Evolutionary conservation across 371 early-diverging fungal genomes (phyloP).

Genomic region (Sporodiniella umbellata): DNA sequence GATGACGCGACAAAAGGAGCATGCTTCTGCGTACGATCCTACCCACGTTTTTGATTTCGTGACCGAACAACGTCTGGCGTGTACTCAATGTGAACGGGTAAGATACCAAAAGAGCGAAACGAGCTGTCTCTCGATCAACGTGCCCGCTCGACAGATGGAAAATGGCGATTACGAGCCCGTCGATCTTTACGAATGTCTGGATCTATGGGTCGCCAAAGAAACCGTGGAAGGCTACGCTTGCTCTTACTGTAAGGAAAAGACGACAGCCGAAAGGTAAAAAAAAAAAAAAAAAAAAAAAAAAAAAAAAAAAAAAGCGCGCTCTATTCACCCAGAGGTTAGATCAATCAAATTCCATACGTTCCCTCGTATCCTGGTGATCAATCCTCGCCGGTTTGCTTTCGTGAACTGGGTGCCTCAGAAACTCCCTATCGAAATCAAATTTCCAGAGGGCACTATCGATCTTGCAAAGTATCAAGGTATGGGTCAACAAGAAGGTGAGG

Average conservation of each 20-base stretch:
- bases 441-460: conserved; percentile 50
- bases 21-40: conserved; percentile 58
- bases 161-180: conserved; percentile 59
- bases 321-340: conserved; percentile 25
- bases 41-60: conserved; percentile 74
- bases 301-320: conserved; percentile 1
- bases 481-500: conserved; percentile 74
- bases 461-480: conserved; percentile 61
- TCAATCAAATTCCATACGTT: conserved; percentile 77
- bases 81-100: conserved; percentile 76
- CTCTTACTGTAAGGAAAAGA: conserved; percentile 70
- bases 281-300: background rate
- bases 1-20: conserved; percentile 73
- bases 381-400: conserved; percentile 81
- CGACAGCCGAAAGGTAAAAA: conserved; percentile 64
- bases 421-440: conserved; percentile 57
- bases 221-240: conserved; percentile 76
- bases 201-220: conserved; percentile 54
- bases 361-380: conserved; percentile 80
- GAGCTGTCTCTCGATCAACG: conserved; percentile 68
- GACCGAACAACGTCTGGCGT: conserved; percentile 82
- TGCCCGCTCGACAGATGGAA: conserved; percentile 58
- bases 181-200: conserved; percentile 74
- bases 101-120: conserved; percentile 66
- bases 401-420: conserved; percentile 89